Percentiles rank a stretch among this genome's conserved stretches.
These are phyloP conservation scores for Drechslerella stenobrocha DNA, from an alignment of 2,329 filamentous ascomycete genomes.

Conservation along the genomic window DNA sequence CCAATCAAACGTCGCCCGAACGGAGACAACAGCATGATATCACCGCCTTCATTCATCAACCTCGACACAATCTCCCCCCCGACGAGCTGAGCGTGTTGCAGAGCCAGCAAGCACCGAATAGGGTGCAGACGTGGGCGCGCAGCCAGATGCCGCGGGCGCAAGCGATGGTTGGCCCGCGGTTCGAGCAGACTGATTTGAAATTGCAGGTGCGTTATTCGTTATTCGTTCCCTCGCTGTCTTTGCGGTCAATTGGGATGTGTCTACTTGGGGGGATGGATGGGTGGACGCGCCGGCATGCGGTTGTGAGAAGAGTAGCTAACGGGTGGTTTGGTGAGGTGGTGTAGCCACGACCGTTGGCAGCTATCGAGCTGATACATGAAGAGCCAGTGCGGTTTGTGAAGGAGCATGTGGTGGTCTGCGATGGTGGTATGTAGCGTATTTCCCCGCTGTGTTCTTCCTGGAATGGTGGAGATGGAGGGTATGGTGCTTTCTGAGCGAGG, in stretches of 20 bases:
- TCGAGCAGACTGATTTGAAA: constrained; percentile 95
- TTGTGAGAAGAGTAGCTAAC: not conserved
- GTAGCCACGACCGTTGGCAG: constrained; percentile 83
- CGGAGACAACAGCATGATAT: constrained; percentile 13
- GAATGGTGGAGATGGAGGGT: too few species aligned
- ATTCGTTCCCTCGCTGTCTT: too few species aligned
- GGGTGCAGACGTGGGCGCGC: constrained; percentile 75
- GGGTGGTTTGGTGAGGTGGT: constrained; percentile 53
- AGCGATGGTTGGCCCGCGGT: constrained; percentile 91
- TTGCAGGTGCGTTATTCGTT: constrained; percentile 70
- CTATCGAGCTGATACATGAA: constrained; percentile 94
- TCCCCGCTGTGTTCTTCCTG: not conserved
- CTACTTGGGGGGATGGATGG: constrained; percentile 2
- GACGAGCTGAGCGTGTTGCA: constrained; percentile 42
- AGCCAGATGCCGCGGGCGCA: constrained; percentile 78
- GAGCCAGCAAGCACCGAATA: constrained; percentile 84
- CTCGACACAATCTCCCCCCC: constrained; percentile 1
- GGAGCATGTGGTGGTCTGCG: constrained; percentile 77
- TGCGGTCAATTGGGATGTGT: too few species aligned
- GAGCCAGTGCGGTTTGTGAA: constrained; percentile 92
- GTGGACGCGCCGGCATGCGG: constrained; percentile 1
- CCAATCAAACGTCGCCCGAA: constrained; percentile 22
- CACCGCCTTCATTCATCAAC: constrained; percentile 9
- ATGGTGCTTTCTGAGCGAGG: too few species aligned
- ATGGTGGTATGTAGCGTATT: constrained; percentile 66